Conservation (phyloP, 352 stramenopile genomes). For the Pythium myriotylum region DNA sequence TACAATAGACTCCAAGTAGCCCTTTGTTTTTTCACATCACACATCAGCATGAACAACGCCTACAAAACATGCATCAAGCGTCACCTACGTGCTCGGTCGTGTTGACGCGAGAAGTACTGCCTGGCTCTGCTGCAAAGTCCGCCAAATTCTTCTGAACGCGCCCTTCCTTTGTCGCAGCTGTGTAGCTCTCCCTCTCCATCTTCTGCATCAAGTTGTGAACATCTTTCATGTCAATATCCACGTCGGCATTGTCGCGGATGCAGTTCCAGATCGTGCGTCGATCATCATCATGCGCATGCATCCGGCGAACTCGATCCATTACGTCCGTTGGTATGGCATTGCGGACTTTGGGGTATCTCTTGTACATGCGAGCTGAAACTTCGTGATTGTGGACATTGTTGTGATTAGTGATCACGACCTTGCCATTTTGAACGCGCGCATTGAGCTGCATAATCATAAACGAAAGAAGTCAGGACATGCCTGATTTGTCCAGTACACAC, state of each 20-base stretch:
- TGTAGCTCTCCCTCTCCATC: slow-evolving; percentile 8
- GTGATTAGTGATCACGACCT: slow-evolving; percentile 39
- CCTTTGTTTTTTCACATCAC: too few species aligned
- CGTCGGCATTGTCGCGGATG: slow-evolving; percentile 34
- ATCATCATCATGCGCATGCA: slow-evolving; percentile 33
- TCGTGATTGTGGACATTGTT: slow-evolving; percentile 43
- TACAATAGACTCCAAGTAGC: background rate
- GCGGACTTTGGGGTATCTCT: slow-evolving; percentile 36
- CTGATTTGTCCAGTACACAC: background rate
- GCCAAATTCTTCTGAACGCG: slow-evolving; percentile 5
- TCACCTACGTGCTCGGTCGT: background rate
- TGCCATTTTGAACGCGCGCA: slow-evolving; percentile 38
- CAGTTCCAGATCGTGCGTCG: slow-evolving; percentile 41
- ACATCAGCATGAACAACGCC: background rate
- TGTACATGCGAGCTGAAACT: slow-evolving; percentile 32
- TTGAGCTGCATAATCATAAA: slow-evolving; percentile 32
- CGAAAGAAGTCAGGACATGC: background rate
- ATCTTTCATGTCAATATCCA: slow-evolving; percentile 41
- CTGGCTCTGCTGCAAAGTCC: slow-evolving; percentile 1
- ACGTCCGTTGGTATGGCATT: slow-evolving; percentile 35
- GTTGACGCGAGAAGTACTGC: slow-evolving; percentile 1
- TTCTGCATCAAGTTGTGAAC: slow-evolving; percentile 36
- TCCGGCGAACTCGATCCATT: slow-evolving; percentile 32
- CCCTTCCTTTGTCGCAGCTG: background rate
- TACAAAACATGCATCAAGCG: background rate